Percentiles rank a stretch among this genome's conserved stretches.
Evolutionary conservation across 805 yeast species (phyloP).

Genomic region (Sugiyamaella mastotermitis): DNA sequence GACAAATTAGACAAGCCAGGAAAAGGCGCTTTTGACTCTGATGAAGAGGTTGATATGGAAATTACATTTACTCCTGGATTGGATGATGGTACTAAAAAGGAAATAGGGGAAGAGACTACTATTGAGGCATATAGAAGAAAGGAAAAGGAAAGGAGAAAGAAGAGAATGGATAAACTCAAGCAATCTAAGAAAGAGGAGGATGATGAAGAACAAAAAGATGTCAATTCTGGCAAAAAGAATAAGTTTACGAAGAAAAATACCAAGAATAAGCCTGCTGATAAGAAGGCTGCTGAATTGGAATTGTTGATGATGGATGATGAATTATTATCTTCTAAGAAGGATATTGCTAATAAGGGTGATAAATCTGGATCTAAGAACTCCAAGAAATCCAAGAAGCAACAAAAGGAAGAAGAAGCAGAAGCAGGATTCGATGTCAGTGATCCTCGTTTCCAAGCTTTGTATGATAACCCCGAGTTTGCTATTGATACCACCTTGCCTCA

Average conservation of each 20-base stretch:
- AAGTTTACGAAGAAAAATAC: not conserved
- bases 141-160: conserved; percentile 87
- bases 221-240: conserved; percentile 17
- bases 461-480: conserved; percentile 83
- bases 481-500: conserved; percentile 93
- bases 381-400: conserved; percentile 31
- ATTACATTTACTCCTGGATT: conserved; percentile 91
- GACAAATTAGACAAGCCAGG: conserved; percentile 6
- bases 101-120: conserved; percentile 58
- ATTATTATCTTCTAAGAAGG: conserved; percentile 28
- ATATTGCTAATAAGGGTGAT: conserved; percentile 60
- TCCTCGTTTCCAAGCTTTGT: conserved; percentile 78
- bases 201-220: conserved; percentile 31
- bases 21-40: conserved; percentile 7
- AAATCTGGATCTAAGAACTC: conserved; percentile 48
- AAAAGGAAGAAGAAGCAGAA: conserved; percentile 41
- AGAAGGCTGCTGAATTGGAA: conserved; percentile 66
- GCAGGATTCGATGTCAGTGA: conserved; percentile 66
- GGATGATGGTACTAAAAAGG: conserved; percentile 30
- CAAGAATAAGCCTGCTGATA: conserved; percentile 32
- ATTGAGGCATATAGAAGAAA: conserved; percentile 76
- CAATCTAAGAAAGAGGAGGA: conserved; percentile 48
- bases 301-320: conserved; percentile 64
- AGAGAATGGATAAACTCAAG: conserved; percentile 72
- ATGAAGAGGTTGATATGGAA: conserved; percentile 68